phyloP scores from a whole-genome alignment of 2,329 filamentous ascomycete species.

The Fusarium keratoplasticum region DNA sequence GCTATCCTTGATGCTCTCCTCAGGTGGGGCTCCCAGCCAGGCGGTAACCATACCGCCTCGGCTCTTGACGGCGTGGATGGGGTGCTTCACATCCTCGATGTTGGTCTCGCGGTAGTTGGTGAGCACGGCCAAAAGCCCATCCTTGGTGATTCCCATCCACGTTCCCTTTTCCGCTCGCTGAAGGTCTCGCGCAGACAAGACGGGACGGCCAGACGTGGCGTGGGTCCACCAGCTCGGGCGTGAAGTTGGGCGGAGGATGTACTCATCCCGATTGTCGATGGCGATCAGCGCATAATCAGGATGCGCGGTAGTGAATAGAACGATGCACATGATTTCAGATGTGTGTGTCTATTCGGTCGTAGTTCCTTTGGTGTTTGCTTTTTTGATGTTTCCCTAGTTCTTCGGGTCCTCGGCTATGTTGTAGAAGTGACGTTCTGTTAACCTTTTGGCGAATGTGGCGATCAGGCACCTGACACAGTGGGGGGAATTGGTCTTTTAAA shows the following conservation, averaged over 20 bases:
- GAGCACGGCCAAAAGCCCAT: slow-evolving; percentile 71
- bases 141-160: slow-evolving; percentile 72
- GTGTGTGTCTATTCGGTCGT: background rate
- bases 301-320: slow-evolving; percentile 79
- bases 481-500: slow-evolving; percentile 35
- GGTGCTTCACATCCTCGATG: slow-evolving; percentile 61
- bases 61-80: slow-evolving; percentile 66
- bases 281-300: slow-evolving; percentile 80
- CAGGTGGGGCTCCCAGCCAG: slow-evolving; percentile 65
- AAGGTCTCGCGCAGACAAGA: slow-evolving; percentile 72
- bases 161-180: slow-evolving; percentile 72
- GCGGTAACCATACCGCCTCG: slow-evolving; percentile 73
- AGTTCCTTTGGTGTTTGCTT: background rate
- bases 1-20: slow-evolving; percentile 62
- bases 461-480: slow-evolving; percentile 2
- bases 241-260: slow-evolving; percentile 72
- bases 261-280: slow-evolving; percentile 83
- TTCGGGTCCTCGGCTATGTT: background rate
- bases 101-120: slow-evolving; percentile 74
- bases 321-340: slow-evolving; percentile 75
- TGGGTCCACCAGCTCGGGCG: slow-evolving; percentile 73
- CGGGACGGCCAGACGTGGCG: slow-evolving; percentile 53
- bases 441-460: slow-evolving; percentile 23
- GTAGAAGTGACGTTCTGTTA: slow-evolving; percentile 8
- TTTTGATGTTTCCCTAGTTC: slow-evolving; percentile 6